Conservation (phyloP, 139 green algal genomes). For the Haematococcus lacustris region DNA sequence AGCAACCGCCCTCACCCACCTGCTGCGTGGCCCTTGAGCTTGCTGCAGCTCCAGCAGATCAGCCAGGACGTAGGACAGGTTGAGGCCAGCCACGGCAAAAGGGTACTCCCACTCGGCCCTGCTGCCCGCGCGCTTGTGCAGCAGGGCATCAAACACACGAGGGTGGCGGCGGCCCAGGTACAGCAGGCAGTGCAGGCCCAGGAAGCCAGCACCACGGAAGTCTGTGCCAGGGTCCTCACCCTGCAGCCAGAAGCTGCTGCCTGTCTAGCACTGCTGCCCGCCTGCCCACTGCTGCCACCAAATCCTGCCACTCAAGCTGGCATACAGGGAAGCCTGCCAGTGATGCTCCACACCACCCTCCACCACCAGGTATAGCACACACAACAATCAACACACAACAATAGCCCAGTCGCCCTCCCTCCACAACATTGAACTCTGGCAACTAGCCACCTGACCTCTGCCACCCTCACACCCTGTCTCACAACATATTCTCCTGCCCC, state of each 20-base stretch:
- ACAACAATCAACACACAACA: not conserved
- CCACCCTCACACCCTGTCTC: too few relatives aligned
- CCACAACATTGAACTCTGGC: too few relatives aligned
- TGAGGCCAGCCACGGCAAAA: slow-evolving; percentile 78
- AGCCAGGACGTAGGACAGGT: slow-evolving; percentile 70
- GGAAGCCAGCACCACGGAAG: slow-evolving; percentile 67
- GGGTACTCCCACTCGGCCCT: slow-evolving; percentile 73
- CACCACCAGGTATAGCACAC: not conserved
- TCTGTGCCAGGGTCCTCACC: slow-evolving; percentile 66
- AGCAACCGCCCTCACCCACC: too few relatives aligned
- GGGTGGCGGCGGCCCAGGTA: slow-evolving; percentile 50
- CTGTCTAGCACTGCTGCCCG: not conserved
- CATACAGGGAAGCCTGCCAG: not conserved
- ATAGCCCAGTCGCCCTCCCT: not conserved
- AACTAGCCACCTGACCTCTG: too few relatives aligned
- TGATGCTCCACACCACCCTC: not conserved
- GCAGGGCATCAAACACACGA: slow-evolving; percentile 30
- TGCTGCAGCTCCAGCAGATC: slow-evolving; percentile 32
- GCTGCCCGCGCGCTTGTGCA: slow-evolving; percentile 57
- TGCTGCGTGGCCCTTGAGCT: too few relatives aligned
- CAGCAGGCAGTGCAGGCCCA: slow-evolving; percentile 74
- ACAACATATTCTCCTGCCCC: too few relatives aligned
- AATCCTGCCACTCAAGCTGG: not conserved
- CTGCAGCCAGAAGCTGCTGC: slow-evolving; percentile 14
- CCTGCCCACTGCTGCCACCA: not conserved